Conservation (phyloP, 331 rosid species). For the Cydonia oblonga region DNA sequence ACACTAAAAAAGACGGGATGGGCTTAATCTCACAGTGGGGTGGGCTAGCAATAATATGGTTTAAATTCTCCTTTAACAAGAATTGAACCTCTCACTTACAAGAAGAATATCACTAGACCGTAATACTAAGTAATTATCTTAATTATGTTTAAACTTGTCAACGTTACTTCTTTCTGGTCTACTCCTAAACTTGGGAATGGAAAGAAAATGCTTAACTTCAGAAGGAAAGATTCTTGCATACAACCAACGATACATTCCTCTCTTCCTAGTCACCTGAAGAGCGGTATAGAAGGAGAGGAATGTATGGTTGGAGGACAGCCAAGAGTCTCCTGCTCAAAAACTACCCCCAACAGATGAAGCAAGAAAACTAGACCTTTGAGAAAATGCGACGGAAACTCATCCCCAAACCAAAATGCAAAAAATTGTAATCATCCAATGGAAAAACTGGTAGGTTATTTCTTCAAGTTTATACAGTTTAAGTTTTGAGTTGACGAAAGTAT, state of each 20-base stretch:
- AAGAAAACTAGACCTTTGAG: background rate
- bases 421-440: background rate
- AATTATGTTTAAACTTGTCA: no score
- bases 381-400: no score
- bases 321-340: background rate
- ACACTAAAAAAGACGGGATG: fast-evolving
- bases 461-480: background rate
- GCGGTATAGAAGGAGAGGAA: background rate
- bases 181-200: no score
- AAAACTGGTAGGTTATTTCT: slow-evolving; percentile 6
- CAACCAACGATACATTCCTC: no score
- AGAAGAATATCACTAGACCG: fast-evolving
- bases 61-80: no score
- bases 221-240: no score
- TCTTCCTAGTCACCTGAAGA: background rate
- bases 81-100: no score
- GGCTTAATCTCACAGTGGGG: no score
- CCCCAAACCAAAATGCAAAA: background rate
- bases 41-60: fast-evolving
- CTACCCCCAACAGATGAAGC: background rate
- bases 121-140: no score
- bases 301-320: background rate
- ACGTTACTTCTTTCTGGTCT: no score
- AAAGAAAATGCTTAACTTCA: no score
- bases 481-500: background rate